phyloP scores from a whole-genome alignment of 2,329 filamentous ascomycete genomes.

The Phyllosticta ampelicida region DNA sequence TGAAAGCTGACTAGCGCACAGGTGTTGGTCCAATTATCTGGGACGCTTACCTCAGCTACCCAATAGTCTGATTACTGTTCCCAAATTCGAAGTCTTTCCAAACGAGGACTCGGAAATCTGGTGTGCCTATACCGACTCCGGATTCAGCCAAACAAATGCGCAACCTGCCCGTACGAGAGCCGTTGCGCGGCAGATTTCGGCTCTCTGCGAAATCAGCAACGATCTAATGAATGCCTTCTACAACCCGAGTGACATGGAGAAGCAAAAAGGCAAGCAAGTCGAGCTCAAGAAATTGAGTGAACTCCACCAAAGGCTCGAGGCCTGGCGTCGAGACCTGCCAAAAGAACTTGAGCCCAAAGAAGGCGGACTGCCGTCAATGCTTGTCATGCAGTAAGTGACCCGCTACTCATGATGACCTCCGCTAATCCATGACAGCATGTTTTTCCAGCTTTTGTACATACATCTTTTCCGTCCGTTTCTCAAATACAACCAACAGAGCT shows the following conservation, averaged over 20 bases:
- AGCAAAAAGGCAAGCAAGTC: conserved; percentile 58
- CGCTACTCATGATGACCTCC: conserved; percentile 16
- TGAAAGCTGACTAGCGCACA: conserved; percentile 18
- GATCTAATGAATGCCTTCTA: conserved; percentile 87
- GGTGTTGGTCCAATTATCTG: conserved; percentile 93
- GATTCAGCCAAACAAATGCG: conserved; percentile 58
- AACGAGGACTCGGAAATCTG: conserved; percentile 76
- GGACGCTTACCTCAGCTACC: conserved; percentile 82
- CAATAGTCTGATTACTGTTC: conserved; percentile 66
- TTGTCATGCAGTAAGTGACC: conserved; percentile 70
- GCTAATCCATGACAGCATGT: conserved; percentile 57
- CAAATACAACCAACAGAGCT: conserved; percentile 72
- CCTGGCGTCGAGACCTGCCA: conserved; percentile 77
- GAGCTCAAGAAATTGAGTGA: conserved; percentile 91
- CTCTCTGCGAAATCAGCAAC: conserved; percentile 85
- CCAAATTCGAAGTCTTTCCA: conserved; percentile 84
- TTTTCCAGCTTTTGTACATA: conserved; percentile 90
- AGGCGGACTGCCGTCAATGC: conserved; percentile 73
- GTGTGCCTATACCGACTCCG: conserved; percentile 80
- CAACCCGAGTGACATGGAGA: conserved; percentile 57
- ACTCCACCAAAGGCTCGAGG: conserved; percentile 77
- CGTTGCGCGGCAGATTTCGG: conserved; percentile 68
- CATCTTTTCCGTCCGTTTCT: conserved; percentile 92
- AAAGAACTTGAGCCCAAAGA: conserved; percentile 82
- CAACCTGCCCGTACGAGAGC: conserved; percentile 79